phyloP scores from a whole-genome alignment of 495 filamentous ascomycete genomes.

The Aspergillus wentii region DNA sequence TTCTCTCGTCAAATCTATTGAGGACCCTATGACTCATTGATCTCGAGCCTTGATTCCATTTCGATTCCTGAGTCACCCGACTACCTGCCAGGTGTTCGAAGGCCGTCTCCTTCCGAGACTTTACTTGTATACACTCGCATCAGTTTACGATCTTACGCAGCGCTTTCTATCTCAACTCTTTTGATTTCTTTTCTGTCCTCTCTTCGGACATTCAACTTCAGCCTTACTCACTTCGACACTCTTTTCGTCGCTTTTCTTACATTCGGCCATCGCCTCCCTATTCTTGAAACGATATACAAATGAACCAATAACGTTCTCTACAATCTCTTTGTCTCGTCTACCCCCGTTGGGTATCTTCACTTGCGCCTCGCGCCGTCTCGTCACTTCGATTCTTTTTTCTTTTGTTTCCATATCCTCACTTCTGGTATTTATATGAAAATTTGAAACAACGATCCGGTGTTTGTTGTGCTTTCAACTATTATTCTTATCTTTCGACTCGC shows the following conservation, averaged over 20 bases:
- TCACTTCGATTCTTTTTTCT: conserved; percentile 40
- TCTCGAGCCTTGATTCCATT: conserved; percentile 20
- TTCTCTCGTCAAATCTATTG: conserved; percentile 8
- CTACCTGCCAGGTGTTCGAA: conserved; percentile 43
- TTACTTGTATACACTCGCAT: conserved; percentile 25
- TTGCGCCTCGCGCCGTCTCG: conserved; percentile 39
- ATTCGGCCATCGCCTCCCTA: conserved; percentile 30
- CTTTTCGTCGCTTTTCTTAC: conserved; percentile 4
- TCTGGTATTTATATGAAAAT: conserved; percentile 59
- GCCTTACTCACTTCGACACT: conserved; percentile 2
- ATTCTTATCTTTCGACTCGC: conserved; percentile 4
- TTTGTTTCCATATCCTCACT: conserved; percentile 59
- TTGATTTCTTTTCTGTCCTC: conserved; percentile 22
- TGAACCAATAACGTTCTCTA: conserved; percentile 65
- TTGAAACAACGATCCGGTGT: conserved; percentile 59
- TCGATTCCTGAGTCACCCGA: conserved; percentile 28
- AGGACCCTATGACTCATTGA: conserved; percentile 37
- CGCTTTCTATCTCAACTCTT: conserved; percentile 25
- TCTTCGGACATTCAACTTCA: conserved; percentile 14
- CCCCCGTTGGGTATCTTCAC: conserved; percentile 40
- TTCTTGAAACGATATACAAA: conserved; percentile 53
- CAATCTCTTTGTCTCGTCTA: conserved; percentile 46
- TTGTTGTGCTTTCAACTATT: conserved; percentile 22
- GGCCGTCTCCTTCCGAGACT: conserved; percentile 22
- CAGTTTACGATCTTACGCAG: conserved; percentile 50